A percentile compares a stretch with the other conserved stretches of the same genome.
Evolutionary conservation across 1,284 basidiomycete genomes (phyloP).

Genomic region (Pyrrhoderma lamaoense): DNA sequence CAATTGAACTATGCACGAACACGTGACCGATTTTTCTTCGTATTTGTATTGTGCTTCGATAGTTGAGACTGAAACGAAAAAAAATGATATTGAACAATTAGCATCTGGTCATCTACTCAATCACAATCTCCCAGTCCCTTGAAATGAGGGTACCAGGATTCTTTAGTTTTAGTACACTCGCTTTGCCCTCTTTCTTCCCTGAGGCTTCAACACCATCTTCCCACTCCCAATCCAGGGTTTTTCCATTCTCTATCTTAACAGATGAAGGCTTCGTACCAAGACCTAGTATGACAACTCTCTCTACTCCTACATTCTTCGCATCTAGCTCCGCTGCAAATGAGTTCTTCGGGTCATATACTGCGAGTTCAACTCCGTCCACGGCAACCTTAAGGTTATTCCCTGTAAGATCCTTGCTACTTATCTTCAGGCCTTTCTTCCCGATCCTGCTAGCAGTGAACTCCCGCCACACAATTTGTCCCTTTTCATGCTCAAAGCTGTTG

Average conservation of each 20-base stretch:
- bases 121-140: slow-evolving; percentile 64
- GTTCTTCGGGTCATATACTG: slow-evolving; percentile 50
- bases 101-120: slow-evolving; percentile 19
- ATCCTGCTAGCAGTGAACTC: slow-evolving; percentile 54
- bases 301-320: slow-evolving; percentile 66
- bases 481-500: slow-evolving; percentile 70
- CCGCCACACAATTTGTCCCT: slow-evolving; percentile 82
- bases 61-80: too few relatives aligned
- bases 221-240: slow-evolving; percentile 52
- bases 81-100: too few relatives aligned
- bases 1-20: too few relatives aligned
- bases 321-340: slow-evolving; percentile 54
- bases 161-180: slow-evolving; percentile 68
- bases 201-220: slow-evolving; percentile 40
- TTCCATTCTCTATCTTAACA: slow-evolving; percentile 49
- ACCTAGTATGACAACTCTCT: slow-evolving; percentile 76
- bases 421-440: slow-evolving; percentile 36
- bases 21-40: too few relatives aligned
- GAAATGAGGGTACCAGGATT: slow-evolving; percentile 65
- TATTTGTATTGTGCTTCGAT: too few relatives aligned
- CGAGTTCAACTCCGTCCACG: slow-evolving; percentile 44
- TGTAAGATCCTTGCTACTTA: slow-evolving; percentile 53
- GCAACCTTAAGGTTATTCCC: slow-evolving; percentile 36
- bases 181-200: slow-evolving; percentile 50
- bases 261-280: slow-evolving; percentile 52